phyloP scores from a whole-genome alignment of 805 yeast genomes.

The Nakazawaea holstii region DNA sequence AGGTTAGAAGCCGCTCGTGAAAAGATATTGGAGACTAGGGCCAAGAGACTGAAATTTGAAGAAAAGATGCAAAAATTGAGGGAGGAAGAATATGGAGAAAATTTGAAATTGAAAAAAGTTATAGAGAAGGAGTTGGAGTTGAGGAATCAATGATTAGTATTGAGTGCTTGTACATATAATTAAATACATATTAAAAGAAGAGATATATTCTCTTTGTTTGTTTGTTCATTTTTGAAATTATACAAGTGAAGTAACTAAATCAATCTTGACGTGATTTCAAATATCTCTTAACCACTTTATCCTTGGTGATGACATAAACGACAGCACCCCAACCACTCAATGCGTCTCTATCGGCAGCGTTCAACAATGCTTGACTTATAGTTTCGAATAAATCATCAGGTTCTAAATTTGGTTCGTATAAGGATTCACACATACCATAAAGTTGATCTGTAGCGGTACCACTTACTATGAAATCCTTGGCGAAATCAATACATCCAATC shows the following conservation, averaged over 20 bases:
- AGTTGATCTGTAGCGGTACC: slow-evolving; percentile 98
- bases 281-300: slow-evolving; percentile 80
- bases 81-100: slow-evolving; percentile 80
- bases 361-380: slow-evolving; percentile 85
- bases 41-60: slow-evolving; percentile 49
- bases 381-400: slow-evolving; percentile 97
- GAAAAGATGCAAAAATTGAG: slow-evolving; percentile 54
- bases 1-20: slow-evolving; percentile 59
- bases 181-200: neutral
- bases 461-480: slow-evolving; percentile 88
- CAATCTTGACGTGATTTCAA: slow-evolving; percentile 95
- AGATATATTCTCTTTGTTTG: neutral
- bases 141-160: slow-evolving; percentile 3
- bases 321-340: slow-evolving; percentile 98
- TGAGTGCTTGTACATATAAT: neutral
- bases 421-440: slow-evolving; percentile 97
- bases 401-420: slow-evolving; percentile 89
- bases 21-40: slow-evolving; percentile 46
- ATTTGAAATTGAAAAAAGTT: slow-evolving; percentile 60
- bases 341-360: slow-evolving; percentile 96
- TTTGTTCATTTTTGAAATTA: neutral
- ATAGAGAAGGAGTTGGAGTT: slow-evolving; percentile 45
- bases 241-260: slow-evolving; percentile 8
- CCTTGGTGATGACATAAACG: slow-evolving; percentile 87
- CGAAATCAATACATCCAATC: slow-evolving; percentile 94